These are phyloP conservation scores for Hemisphaericaspora nanyangensis DNA, from an alignment of 805 yeast genomes.

Conservation along the genomic window DNA sequence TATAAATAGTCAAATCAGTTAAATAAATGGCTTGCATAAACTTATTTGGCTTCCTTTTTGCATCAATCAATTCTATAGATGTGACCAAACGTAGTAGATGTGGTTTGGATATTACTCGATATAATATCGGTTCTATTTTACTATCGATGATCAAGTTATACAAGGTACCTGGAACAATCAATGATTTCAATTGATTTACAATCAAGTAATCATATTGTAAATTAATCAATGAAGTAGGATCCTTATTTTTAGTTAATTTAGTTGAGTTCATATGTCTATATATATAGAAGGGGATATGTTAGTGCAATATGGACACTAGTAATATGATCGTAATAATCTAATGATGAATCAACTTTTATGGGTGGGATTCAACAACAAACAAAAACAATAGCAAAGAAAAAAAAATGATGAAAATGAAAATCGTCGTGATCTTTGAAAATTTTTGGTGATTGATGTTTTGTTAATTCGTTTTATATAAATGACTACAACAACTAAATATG, in stretches of 20 bases:
- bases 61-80: slow-evolving; percentile 63
- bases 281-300: no score
- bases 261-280: no score
- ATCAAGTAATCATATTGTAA: slow-evolving; percentile 26
- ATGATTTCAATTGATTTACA: slow-evolving; percentile 25
- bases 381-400: no score
- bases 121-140: slow-evolving; percentile 45
- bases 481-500: no score
- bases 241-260: slow-evolving; percentile 8
- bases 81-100: slow-evolving; percentile 53
- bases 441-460: no score
- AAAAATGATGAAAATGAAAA: no score
- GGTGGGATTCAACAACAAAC: no score
- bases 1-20: slow-evolving; percentile 63
- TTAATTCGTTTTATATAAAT: no score
- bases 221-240: slow-evolving; percentile 24
- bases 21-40: slow-evolving; percentile 79
- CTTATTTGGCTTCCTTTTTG: slow-evolving; percentile 54
- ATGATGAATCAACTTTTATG: no score
- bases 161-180: slow-evolving; percentile 26
- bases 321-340: no score
- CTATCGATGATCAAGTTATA: slow-evolving; percentile 53
- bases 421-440: no score
- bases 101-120: slow-evolving; percentile 45
- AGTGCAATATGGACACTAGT: no score